Evolutionary conservation across 2,329 filamentous ascomycete genomes (phyloP).

Genomic region (Alternaria panax): DNA sequence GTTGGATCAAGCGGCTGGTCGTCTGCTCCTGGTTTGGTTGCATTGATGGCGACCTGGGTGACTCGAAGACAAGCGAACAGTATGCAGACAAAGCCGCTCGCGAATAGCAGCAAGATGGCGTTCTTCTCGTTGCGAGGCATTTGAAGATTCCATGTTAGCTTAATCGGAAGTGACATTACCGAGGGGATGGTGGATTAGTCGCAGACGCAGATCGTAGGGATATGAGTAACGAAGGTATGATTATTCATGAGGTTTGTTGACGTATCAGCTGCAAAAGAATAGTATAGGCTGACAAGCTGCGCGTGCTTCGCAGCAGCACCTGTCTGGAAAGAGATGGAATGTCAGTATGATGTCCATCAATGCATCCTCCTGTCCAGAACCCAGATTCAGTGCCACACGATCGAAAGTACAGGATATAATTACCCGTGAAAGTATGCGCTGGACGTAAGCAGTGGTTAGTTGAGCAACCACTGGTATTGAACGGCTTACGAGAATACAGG

Average conservation of each 20-base stretch:
- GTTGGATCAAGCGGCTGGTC: slow-evolving; percentile 25
- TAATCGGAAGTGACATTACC: slow-evolving; percentile 46
- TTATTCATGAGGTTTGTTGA: slow-evolving; percentile 43
- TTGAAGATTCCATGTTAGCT: slow-evolving; percentile 44
- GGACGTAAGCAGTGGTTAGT: neutral
- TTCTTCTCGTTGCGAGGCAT: slow-evolving; percentile 42
- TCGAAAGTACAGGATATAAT: slow-evolving; percentile 45
- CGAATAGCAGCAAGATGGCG: slow-evolving; percentile 34
- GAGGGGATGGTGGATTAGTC: too few species aligned
- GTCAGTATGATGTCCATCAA: too few species aligned
- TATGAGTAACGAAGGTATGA: neutral
- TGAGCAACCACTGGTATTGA: too few species aligned
- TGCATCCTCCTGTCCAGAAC: slow-evolving; percentile 20
- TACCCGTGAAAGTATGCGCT: slow-evolving; percentile 44
- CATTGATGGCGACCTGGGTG: slow-evolving; percentile 39
- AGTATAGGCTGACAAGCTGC: slow-evolving; percentile 31
- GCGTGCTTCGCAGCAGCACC: slow-evolving; percentile 20
- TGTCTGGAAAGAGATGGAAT: neutral
- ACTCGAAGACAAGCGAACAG: slow-evolving; percentile 29
- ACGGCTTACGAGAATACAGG: too few species aligned
- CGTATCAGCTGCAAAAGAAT: slow-evolving; percentile 35
- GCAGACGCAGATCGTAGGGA: too few species aligned
- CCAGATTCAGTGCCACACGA: slow-evolving; percentile 37
- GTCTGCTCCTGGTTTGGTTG: slow-evolving; percentile 28
- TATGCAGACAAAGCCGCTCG: slow-evolving; percentile 21